Evolutionary conservation across 2,329 filamentous ascomycete genomes (phyloP).

Genomic region (Harringtonia lauricola): DNA sequence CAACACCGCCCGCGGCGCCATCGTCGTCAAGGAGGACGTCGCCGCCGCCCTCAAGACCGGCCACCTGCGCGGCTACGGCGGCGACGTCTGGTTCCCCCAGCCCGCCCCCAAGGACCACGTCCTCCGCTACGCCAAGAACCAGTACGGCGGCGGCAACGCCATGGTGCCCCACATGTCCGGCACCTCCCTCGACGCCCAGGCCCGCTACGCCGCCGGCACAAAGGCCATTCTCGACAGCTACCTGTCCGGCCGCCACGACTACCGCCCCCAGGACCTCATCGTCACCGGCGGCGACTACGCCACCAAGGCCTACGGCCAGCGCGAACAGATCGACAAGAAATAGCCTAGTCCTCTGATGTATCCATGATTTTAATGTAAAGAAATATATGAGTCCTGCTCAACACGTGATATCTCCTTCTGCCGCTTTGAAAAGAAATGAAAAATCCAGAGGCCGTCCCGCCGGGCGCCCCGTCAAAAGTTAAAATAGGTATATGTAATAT

Average conservation of each 20-base stretch:
- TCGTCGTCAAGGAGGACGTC: slow-evolving; percentile 98
- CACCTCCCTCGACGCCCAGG: slow-evolving; percentile 95
- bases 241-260: slow-evolving; percentile 78
- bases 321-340: slow-evolving; percentile 45
- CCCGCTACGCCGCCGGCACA: slow-evolving; percentile 76
- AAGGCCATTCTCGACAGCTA: slow-evolving; percentile 90
- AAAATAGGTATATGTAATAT: too few relatives aligned
- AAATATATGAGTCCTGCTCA: background rate
- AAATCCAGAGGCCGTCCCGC: too few relatives aligned
- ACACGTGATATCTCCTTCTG: too few relatives aligned
- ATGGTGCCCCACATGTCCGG: slow-evolving; percentile 99
- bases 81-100: slow-evolving; percentile 96
- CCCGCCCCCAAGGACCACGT: slow-evolving; percentile 88
- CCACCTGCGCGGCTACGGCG: slow-evolving; percentile 81
- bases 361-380: background rate
- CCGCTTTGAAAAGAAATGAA: slow-evolving; percentile 22
- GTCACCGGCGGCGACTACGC: slow-evolving; percentile 85
- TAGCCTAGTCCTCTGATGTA: slow-evolving; percentile 2
- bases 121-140: slow-evolving; percentile 86
- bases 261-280: slow-evolving; percentile 83
- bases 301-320: slow-evolving; percentile 84
- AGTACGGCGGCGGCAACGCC: slow-evolving; percentile 93
- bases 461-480: too few relatives aligned
- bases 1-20: slow-evolving; percentile 97
- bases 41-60: slow-evolving; percentile 85